phyloP scores from a whole-genome alignment of 2,329 filamentous ascomycete species.

The Alternaria alternata region DNA sequence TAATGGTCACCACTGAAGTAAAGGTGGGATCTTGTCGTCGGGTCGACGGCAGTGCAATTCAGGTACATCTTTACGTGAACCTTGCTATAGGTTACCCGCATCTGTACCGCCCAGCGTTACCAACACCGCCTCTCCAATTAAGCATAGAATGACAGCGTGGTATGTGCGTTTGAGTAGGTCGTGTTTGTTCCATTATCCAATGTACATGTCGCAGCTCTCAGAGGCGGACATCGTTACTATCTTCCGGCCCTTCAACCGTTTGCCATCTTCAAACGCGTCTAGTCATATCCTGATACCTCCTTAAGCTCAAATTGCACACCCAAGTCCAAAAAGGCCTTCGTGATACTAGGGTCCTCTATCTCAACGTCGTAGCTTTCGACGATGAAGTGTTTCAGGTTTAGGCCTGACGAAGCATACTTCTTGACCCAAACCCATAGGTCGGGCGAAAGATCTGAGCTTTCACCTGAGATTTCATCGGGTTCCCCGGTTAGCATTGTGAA shows the following conservation, averaged over 20 bases:
- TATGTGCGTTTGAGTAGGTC: not conserved
- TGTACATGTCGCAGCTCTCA: not conserved
- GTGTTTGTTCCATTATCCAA: not conserved
- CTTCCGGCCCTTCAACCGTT: not conserved
- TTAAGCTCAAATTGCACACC: slow-evolving; percentile 3
- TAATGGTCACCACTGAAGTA: not conserved
- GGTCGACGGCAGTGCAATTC: not conserved
- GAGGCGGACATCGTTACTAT: not conserved
- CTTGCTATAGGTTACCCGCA: not conserved
- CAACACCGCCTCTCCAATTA: too few relatives aligned
- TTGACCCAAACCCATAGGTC: slow-evolving; percentile 12
- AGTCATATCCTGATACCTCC: accelerated
- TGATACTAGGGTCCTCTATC: not conserved
- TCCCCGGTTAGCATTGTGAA: slow-evolving; percentile 16
- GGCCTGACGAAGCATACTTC: slow-evolving; percentile 10
- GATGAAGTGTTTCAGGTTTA: not conserved
- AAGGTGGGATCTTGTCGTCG: not conserved
- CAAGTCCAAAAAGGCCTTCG: slow-evolving; percentile 1
- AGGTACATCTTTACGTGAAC: not conserved
- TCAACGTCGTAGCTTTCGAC: not conserved
- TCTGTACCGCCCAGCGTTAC: not conserved
- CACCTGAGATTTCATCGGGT: accelerated
- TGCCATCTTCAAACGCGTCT: too few relatives aligned
- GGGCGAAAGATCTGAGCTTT: slow-evolving; percentile 3
- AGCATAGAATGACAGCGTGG: not conserved